Conservation (phyloP, 192 early-diverging fungal genomes). For the Chytriomyces confervae region DNA sequence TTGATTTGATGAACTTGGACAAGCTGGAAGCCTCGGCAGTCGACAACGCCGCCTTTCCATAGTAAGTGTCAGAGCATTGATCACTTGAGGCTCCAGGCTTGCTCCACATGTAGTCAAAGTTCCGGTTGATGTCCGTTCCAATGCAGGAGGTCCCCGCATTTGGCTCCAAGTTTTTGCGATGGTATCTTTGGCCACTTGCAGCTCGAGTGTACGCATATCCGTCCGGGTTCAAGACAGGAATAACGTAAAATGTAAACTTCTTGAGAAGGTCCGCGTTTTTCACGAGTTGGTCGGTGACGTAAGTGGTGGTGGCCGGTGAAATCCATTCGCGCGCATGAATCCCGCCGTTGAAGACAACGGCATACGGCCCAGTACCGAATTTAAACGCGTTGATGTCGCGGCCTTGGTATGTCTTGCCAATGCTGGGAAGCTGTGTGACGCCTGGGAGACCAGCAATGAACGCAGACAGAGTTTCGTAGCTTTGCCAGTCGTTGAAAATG, state of each 20-base stretch:
- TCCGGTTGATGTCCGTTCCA: slow-evolving; percentile 59
- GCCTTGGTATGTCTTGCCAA: slow-evolving; percentile 44
- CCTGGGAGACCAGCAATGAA: slow-evolving; percentile 37
- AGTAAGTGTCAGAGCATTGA: slow-evolving; percentile 59
- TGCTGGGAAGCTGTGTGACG: slow-evolving; percentile 14
- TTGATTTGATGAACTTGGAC: slow-evolving; percentile 46
- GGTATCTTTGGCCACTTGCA: slow-evolving; percentile 33
- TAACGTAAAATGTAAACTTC: slow-evolving; percentile 60
- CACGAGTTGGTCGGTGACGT: slow-evolving; percentile 46
- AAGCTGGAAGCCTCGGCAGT: slow-evolving; percentile 57
- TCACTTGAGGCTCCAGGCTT: slow-evolving; percentile 52
- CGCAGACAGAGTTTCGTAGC: slow-evolving; percentile 29
- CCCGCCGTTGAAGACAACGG: slow-evolving; percentile 51
- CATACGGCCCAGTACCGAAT: slow-evolving; percentile 41
- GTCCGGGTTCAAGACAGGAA: slow-evolving; percentile 67
- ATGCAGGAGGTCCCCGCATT: slow-evolving; percentile 54
- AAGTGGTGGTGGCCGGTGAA: slow-evolving; percentile 54
- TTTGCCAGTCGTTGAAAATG: slow-evolving; percentile 48
- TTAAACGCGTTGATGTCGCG: slow-evolving; percentile 33
- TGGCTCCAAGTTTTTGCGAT: slow-evolving; percentile 54
- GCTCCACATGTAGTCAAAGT: slow-evolving; percentile 56
- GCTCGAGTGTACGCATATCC: slow-evolving; percentile 57
- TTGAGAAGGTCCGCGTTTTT: slow-evolving; percentile 44
- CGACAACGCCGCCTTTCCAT: slow-evolving; percentile 38
- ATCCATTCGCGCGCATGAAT: slow-evolving; percentile 73